Evolutionary conservation across 2,329 filamentous ascomycete species (phyloP), one percentile per base, ranked within the genome.

Genomic region (Nannizziopsis barbatae): DNA sequence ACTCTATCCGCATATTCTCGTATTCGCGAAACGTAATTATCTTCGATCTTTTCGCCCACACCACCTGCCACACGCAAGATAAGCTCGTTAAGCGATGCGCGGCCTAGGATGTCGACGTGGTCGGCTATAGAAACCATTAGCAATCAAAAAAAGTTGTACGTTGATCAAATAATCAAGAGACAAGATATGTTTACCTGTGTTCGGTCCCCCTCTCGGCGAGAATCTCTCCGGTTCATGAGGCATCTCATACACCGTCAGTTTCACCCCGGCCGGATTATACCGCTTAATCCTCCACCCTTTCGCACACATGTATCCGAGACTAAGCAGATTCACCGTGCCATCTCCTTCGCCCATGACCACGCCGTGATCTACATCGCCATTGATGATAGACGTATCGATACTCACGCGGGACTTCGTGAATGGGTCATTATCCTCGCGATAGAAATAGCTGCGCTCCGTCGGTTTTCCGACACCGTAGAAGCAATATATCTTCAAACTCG

Each of bases 261-360:
- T 80, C 30, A 83, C 76, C 1, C 83, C 81, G 0, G 87, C 84
- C 0, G 92, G 92, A 60, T 98, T 98, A 64, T 93, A 98, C 32
- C 92, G 77, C 66, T 87, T 88, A 66, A 95, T 84, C 50, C 82
- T 81, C 92, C 92, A 98, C 2, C 92, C 92, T 58, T 83, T 87
- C 57, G 87, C 84, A 65, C 92, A 98, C 92, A 98, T 96, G 64
- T 96, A 98, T 1, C 90, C 92, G 0, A 81, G 80, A 57, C 85
- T 93, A 9, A 98, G 69, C n/a, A 98, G 67, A 55, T 89, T 94
- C 37, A 98, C 92, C 0, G 92, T 98, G 1, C 92, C 92, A 58
- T 98, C 92, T 3, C 92, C 92, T 65, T 96, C 92, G 33, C 90
- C 90, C 75, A 95, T 83, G 31, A 94, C 75, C n/a, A 98, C 87